Base-by-base conservation (phyloP, 768 basidiomycete species). In the Galerina sulciceps region DNA sequence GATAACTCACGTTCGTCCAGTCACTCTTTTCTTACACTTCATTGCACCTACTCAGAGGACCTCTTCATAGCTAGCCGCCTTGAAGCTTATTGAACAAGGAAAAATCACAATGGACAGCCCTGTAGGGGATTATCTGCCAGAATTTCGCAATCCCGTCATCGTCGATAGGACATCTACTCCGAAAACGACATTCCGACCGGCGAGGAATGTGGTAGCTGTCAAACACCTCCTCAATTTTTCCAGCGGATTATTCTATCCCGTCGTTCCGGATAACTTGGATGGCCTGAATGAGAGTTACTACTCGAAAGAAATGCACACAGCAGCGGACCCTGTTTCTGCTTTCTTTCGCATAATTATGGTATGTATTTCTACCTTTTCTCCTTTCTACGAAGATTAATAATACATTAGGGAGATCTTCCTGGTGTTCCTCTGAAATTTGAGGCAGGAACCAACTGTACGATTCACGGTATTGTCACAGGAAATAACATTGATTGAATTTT, bases 51-150 rank as follows among this genome's bases (percentile, higher is more conserved):
- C 26, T n/a, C 5, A 31, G 8, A 31, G 26, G 8, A 31, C 35
- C 26, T 17, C 22, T 41, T 45, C 15, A 14, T 43, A 76, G 75
- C 56, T 76, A 31, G 74, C 74, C 10, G 69, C 65, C 5, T 48
- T 76, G 34, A 74, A 75, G 49, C 62, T 75, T 9, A 57, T 76
- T 35, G 74, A 76, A 18, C 66, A 68, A 44, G 70, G 72, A 5
- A 73, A 66, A 40, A 57, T 76, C 37, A 44, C 63, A n/a, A 51
- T 71, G 4, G 65, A 64, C 40, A 71, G 69, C 1, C 64, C 63
- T 0, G 67, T 71, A 1, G 60, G 62, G 1, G 60, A 70, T 36
- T 70, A 70, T 35, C 53, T 76, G 13, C 69, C 74, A 2, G 69
- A 73, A 48, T 62, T 74, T 20, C 61, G 64, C 14, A 63, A 73